These are phyloP conservation scores for Scortechinia acanthostroma DNA, from an alignment of 2,329 filamentous ascomycete genomes.

Conservation along the genomic window DNA sequence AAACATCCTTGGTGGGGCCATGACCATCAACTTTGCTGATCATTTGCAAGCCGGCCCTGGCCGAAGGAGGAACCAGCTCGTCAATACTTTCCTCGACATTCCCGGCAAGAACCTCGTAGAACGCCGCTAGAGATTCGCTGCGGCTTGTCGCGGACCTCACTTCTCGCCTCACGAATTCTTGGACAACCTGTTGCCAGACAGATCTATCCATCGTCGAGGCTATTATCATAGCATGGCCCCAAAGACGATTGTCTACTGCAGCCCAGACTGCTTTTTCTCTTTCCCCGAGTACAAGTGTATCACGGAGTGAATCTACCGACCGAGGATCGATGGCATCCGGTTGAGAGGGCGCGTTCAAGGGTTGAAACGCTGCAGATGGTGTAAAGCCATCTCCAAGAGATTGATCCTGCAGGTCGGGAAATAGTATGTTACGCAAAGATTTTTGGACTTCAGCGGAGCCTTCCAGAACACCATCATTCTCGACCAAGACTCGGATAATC, in stretches of 20 bases:
- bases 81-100: slow-evolving; percentile 93
- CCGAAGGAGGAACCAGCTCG: slow-evolving; percentile 87
- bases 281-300: slow-evolving; percentile 70
- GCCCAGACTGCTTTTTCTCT: slow-evolving; percentile 88
- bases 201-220: slow-evolving; percentile 71
- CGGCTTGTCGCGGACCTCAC: slow-evolving; percentile 65
- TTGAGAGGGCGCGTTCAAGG: slow-evolving; percentile 25
- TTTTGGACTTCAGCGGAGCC: slow-evolving; percentile 66
- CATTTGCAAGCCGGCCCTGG: slow-evolving; percentile 84
- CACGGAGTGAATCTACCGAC: slow-evolving; percentile 67
- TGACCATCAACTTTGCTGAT: slow-evolving; percentile 27
- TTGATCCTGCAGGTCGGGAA: slow-evolving; percentile 37
- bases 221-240: slow-evolving; percentile 93
- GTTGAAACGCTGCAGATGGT: slow-evolving; percentile 11
- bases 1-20: slow-evolving; percentile 47
- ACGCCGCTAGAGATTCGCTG: slow-evolving; percentile 78
- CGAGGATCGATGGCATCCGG: slow-evolving; percentile 65
- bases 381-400: slow-evolving; percentile 12
- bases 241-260: slow-evolving; percentile 84
- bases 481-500: slow-evolving; percentile 72
- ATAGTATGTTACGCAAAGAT: slow-evolving; percentile 68
- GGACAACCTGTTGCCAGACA: slow-evolving; percentile 84
- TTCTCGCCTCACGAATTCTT: slow-evolving; percentile 92
- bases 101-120: slow-evolving; percentile 90
- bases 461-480: slow-evolving; percentile 78